Evolutionary conservation across 2,329 filamentous ascomycete genomes (phyloP).

Genomic region (Aspergillus novofumigatus): DNA sequence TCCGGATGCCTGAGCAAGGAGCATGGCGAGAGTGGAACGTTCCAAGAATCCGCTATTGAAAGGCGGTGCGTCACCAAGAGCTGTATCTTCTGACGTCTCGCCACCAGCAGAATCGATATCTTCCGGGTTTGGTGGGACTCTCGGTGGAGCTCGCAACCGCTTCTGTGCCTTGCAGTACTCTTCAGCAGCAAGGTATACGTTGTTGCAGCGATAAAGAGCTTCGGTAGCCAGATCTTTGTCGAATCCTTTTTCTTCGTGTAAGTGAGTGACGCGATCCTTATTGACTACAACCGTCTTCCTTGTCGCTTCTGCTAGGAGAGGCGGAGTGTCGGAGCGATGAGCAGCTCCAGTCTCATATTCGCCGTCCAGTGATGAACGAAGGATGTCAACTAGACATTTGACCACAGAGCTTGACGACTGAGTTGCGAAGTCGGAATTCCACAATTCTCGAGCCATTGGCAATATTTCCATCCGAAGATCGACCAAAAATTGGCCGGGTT

Average conservation of each 20-base stretch:
- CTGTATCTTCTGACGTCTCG: slow-evolving; percentile 28
- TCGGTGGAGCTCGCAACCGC: slow-evolving; percentile 54
- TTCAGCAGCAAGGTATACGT: slow-evolving; percentile 54
- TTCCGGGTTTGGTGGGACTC: slow-evolving; percentile 63
- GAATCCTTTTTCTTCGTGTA: slow-evolving; percentile 45
- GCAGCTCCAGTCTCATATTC: slow-evolving; percentile 68
- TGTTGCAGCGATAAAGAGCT: slow-evolving; percentile 77
- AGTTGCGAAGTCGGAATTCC: slow-evolving; percentile 80
- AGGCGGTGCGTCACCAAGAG: slow-evolving; percentile 22
- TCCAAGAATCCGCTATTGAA: slow-evolving; percentile 26
- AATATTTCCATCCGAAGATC: slow-evolving; percentile 79
- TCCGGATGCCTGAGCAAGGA: slow-evolving; percentile 29
- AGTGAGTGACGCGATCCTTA: slow-evolving; percentile 42
- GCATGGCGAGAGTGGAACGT: slow-evolving; percentile 30
- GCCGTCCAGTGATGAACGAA: slow-evolving; percentile 72
- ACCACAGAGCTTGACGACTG: slow-evolving; percentile 73
- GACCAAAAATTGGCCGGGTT: slow-evolving; percentile 72
- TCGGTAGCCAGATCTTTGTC: slow-evolving; percentile 66
- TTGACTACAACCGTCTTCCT: slow-evolving; percentile 53
- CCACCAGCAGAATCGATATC: slow-evolving; percentile 44
- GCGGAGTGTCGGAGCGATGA: slow-evolving; percentile 59
- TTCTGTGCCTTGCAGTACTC: slow-evolving; percentile 71
- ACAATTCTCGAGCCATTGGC: slow-evolving; percentile 71
- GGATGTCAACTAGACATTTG: slow-evolving; percentile 74
- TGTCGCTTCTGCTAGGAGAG: slow-evolving; percentile 42